Evolutionary conservation across 371 early-diverging fungal species (phyloP), one percentile per base, ranked within the genome.

Genomic region (Nematocida major): DNA sequence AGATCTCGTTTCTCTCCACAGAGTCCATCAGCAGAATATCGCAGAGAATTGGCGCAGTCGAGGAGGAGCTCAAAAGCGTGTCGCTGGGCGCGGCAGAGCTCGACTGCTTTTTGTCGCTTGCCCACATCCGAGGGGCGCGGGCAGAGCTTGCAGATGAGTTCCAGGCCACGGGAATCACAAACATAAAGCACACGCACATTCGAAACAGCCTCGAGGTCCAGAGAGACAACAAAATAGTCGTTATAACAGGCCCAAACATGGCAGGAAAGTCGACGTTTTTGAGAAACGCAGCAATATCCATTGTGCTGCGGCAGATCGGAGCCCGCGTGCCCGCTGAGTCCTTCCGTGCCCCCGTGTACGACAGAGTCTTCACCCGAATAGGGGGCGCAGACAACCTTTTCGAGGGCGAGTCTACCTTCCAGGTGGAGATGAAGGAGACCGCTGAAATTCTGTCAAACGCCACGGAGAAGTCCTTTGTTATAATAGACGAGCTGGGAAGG

Each of bases 401-500:
- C 3, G 68, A 81, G 34, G 96, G 96, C 0, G 93, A 96, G 79
- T 94, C 94, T n/a, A 98, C 99, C 0, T 98, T 99, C 84, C 94
- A 95, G 94, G 92, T 94, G 0, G 98, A 99, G 81, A 85, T 98
- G 73, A 86, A 88, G 32, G 99, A 99, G 83, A 95, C 96, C 0
- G 87, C 92, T 51, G 90, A 89, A 69, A 95, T 99, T 67, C 81
- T 99, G 51, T 86, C 88, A 15, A 90, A 94, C 80, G 93, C 95
- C 0, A 96, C 97, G 0, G 87, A 88, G 0, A 87, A 88, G 2
- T 94, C 94, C 2, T 89, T 98, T 84, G 96, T 97, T 22, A 94
- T 98, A 62, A 86, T 99, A 67, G 99, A 99, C 86, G 98, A 99
- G 85, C 87, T 97, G 26, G 99, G 98, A 51, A 89, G 99, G 67